phyloP scores from a whole-genome alignment of 148 eudicot species.

The Spergularia bocconei region DNA sequence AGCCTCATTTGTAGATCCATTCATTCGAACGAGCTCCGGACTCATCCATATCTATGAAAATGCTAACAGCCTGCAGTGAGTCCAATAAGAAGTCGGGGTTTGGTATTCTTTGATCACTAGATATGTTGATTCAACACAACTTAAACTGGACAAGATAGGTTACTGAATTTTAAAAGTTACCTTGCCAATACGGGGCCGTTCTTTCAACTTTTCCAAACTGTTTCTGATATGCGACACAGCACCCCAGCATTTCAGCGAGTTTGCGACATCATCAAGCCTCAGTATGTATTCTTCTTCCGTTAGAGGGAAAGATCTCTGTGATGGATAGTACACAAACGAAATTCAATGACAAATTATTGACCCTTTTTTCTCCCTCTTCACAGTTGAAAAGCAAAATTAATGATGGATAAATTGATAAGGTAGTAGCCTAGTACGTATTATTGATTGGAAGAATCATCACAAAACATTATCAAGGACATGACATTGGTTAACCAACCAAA shows the following conservation, averaged over 20 bases:
- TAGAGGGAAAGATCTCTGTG: slow-evolving; percentile 84
- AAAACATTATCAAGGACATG: no score
- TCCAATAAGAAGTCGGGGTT: neutral
- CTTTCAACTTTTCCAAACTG: slow-evolving; percentile 75
- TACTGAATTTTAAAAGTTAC: slow-evolving; percentile 30
- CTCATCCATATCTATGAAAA: slow-evolving; percentile 93
- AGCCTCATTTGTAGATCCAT: slow-evolving; percentile 77
- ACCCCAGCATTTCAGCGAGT: slow-evolving; percentile 94
- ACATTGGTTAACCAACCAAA: neutral
- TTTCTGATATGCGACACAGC: slow-evolving; percentile 90
- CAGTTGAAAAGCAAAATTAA: neutral
- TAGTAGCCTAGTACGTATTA: no score
- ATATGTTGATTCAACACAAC: neutral
- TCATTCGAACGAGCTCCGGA: slow-evolving; percentile 88
- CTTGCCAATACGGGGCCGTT: slow-evolving; percentile 96
- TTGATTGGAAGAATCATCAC: no score
- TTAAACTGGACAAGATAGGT: neutral
- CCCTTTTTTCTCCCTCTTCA: neutral
- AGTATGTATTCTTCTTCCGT: slow-evolving; percentile 89
- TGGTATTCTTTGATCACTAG: neutral
- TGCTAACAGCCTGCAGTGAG: slow-evolving; percentile 78
- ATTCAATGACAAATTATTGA: neutral
- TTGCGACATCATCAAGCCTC: slow-evolving; percentile 97
- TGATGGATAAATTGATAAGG: neutral
- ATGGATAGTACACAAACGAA: slow-evolving; percentile 7